These are phyloP conservation scores for Rutstroemia sp. DNA, from an alignment of 2,329 filamentous ascomycete genomes.

Conservation along the genomic window DNA sequence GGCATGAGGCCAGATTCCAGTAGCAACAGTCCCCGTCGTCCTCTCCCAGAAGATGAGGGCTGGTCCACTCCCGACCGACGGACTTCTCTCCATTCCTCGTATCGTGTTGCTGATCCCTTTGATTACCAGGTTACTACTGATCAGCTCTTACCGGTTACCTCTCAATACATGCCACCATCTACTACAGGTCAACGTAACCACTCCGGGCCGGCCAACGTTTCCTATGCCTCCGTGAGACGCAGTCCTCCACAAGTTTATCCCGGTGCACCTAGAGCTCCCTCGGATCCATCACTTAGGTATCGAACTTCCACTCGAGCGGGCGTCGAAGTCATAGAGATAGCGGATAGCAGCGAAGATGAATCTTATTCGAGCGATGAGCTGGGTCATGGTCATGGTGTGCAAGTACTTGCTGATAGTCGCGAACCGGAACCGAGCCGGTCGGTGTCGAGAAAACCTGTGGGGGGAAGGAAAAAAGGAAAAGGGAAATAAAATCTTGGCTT, in stretches of 20 bases:
- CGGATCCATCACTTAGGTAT: conserved; percentile 19
- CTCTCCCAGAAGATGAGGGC: conserved; percentile 42
- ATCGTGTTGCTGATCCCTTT: conserved; percentile 29
- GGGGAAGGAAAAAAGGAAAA: neutral
- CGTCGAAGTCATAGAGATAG: conserved; percentile 12
- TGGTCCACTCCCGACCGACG: conserved; percentile 34
- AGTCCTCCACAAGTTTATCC: conserved; percentile 18
- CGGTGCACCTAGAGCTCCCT: conserved; percentile 15
- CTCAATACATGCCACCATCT: conserved; percentile 29
- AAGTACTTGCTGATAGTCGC: conserved; percentile 22
- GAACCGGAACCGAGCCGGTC: neutral
- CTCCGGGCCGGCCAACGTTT: conserved; percentile 29
- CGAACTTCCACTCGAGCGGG: conserved; percentile 14
- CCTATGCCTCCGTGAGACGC: conserved; percentile 26
- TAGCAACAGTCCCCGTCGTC: conserved; percentile 27
- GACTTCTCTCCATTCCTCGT: conserved; percentile 22
- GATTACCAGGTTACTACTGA: conserved; percentile 31
- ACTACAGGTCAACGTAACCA: conserved; percentile 26
- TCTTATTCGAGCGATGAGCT: conserved; percentile 24
- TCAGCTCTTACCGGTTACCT: conserved; percentile 22
- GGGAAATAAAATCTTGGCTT: neutral
- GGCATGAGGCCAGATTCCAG: conserved; percentile 31
- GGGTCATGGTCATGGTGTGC: conserved; percentile 24
- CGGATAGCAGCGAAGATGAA: conserved; percentile 13
- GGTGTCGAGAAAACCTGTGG: neutral